Percentiles rank a stretch among this genome's conserved stretches.
phyloP scores from a whole-genome alignment of 148 eudicot genomes.

The Cornus suecica region DNA sequence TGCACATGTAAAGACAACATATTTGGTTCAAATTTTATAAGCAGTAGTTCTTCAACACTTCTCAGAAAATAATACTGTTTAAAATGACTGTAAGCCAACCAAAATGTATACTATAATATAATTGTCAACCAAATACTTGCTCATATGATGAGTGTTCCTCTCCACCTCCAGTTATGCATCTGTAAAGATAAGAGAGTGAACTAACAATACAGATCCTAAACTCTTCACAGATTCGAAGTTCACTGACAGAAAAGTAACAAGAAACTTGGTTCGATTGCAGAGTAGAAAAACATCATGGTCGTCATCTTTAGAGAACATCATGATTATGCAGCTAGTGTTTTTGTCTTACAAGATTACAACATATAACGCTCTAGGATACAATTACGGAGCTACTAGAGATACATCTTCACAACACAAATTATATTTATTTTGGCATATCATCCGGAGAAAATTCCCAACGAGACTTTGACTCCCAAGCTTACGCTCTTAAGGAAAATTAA shows the following conservation, averaged over 20 bases:
- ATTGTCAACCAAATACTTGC: too few relatives aligned
- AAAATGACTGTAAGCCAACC: too few relatives aligned
- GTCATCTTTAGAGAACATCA: conserved; percentile 18
- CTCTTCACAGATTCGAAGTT: not conserved
- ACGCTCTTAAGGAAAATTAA: conserved; percentile 50
- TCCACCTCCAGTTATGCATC: too few relatives aligned
- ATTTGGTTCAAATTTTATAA: too few relatives aligned
- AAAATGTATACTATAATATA: too few relatives aligned
- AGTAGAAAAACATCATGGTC: conserved; percentile 10
- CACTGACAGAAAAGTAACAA: not conserved
- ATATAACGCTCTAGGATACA: conserved; percentile 7
- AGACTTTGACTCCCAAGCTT: conserved; percentile 61
- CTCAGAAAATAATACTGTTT: too few relatives aligned
- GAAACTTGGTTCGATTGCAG: conserved; percentile 12
- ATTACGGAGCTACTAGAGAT: not conserved
- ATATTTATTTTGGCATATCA: conserved; percentile 35
- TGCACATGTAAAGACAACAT: too few relatives aligned
- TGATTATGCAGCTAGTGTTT: conserved; percentile 4
- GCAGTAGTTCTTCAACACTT: too few relatives aligned
- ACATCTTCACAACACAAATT: not conserved
- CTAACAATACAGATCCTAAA: not conserved
- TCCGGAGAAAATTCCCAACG: conserved; percentile 25
- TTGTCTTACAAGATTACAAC: not conserved
- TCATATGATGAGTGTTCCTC: too few relatives aligned
- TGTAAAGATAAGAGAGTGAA: too few relatives aligned